Conservation (phyloP, 2,329 filamentous ascomycete genomes). For the Calonectria crousiana region DNA sequence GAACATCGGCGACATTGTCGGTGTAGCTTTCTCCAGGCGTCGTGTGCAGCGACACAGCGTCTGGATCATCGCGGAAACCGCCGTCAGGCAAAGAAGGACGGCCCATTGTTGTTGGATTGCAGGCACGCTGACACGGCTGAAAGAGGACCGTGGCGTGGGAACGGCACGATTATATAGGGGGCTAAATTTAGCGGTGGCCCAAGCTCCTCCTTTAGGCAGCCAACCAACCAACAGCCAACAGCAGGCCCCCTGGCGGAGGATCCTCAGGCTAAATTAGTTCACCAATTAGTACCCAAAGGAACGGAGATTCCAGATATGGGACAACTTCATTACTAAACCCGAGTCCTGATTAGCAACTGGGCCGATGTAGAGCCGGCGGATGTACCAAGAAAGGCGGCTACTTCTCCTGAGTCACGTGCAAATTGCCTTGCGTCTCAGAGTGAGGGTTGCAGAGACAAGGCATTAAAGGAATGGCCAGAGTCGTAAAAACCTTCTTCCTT, state of each 20-base stretch:
- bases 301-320: neutral
- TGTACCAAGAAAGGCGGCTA: neutral
- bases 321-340: neutral
- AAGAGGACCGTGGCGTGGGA: neutral
- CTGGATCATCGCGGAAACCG: slow-evolving; percentile 33
- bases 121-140: neutral
- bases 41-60: slow-evolving; percentile 37
- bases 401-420: neutral
- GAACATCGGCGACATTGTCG: slow-evolving; percentile 14
- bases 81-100: neutral
- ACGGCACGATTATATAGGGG: neutral
- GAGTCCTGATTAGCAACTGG: neutral
- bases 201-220: neutral
- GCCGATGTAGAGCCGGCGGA: neutral
- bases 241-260: neutral
- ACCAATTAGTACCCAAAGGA: neutral
- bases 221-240: neutral
- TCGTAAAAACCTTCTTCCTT: too few relatives aligned
- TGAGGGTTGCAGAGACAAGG: too few relatives aligned
- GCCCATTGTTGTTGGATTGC: neutral
- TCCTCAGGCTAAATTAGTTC: neutral
- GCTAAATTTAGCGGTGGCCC: neutral
- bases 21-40: slow-evolving; percentile 29
- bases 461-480: too few relatives aligned
- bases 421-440: neutral